Evolutionary conservation across 2,329 filamentous ascomycete genomes (phyloP).

Genomic region (Fusarium duplospermum): DNA sequence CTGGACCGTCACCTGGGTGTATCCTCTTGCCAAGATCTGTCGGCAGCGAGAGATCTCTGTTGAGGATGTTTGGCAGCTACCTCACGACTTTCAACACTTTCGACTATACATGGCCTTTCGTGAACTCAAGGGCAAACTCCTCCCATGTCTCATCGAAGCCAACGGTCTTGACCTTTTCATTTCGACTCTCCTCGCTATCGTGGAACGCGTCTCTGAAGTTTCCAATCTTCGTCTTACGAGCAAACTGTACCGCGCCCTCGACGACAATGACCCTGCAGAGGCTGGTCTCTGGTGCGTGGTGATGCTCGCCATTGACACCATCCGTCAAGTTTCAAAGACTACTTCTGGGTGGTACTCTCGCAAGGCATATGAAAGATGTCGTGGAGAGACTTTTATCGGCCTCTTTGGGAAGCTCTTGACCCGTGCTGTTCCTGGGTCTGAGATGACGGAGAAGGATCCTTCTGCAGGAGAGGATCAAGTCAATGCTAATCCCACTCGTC

Average conservation of each 20-base stretch:
- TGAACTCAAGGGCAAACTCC: conserved; percentile 77
- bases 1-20: conserved; percentile 87
- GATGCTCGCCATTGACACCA: conserved; percentile 49
- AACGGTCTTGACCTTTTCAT: conserved; percentile 84
- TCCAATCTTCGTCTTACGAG: conserved; percentile 53
- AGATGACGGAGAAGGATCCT: conserved; percentile 51
- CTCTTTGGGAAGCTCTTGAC: conserved; percentile 54
- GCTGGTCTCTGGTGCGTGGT: conserved; percentile 52
- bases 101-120: conserved; percentile 80
- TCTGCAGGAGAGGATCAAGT: background rate
- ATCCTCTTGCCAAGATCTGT: conserved; percentile 76
- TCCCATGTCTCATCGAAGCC: conserved; percentile 75
- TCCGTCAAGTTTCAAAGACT: conserved; percentile 51
- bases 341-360: conserved; percentile 80
- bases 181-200: conserved; percentile 70
- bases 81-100: conserved; percentile 84
- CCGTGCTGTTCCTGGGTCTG: conserved; percentile 53
- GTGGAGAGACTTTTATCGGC: conserved; percentile 71
- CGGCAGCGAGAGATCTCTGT: conserved; percentile 75
- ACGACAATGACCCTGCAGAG: conserved; percentile 43
- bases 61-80: conserved; percentile 84
- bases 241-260: conserved; percentile 51
- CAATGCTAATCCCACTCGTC: background rate
- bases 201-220: conserved; percentile 57
- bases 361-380: conserved; percentile 83